phyloP scores from a whole-genome alignment of 257 asterid species.

The Solanum rostratum region DNA sequence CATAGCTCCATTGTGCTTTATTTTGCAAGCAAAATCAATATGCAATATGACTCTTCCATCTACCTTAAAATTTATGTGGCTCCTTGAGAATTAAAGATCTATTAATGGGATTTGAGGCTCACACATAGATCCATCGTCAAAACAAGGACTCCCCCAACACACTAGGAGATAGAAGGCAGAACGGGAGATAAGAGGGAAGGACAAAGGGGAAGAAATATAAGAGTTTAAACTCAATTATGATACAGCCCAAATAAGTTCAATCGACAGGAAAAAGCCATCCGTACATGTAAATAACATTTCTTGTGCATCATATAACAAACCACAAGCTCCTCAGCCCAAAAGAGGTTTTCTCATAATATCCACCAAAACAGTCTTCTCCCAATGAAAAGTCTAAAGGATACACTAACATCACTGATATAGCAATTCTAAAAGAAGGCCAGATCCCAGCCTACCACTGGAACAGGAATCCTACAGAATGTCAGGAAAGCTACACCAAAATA shows the following conservation, averaged over 20 bases:
- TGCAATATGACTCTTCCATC: neutral
- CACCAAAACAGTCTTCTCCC: neutral
- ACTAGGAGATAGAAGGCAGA: neutral
- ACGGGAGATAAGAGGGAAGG: neutral
- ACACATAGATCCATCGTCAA: neutral
- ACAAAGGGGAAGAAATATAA: neutral
- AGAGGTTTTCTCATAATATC: neutral
- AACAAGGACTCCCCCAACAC: neutral
- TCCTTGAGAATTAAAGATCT: neutral
- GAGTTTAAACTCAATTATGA: neutral
- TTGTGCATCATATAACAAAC: neutral
- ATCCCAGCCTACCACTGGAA: neutral
- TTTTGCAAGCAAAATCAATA: neutral
- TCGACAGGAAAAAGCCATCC: neutral
- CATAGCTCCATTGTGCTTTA: neutral
- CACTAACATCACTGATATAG: neutral
- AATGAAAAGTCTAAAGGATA: neutral
- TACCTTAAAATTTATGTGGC: neutral
- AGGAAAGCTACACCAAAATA: neutral
- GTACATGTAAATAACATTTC: neutral
- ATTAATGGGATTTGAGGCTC: neutral
- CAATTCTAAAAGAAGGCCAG: neutral
- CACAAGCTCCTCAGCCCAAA: neutral
- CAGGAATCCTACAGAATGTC: neutral
- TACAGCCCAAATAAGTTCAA: neutral